phyloP scores from a whole-genome alignment of 805 yeast genomes.

The Cyberlindnera maritima region DNA sequence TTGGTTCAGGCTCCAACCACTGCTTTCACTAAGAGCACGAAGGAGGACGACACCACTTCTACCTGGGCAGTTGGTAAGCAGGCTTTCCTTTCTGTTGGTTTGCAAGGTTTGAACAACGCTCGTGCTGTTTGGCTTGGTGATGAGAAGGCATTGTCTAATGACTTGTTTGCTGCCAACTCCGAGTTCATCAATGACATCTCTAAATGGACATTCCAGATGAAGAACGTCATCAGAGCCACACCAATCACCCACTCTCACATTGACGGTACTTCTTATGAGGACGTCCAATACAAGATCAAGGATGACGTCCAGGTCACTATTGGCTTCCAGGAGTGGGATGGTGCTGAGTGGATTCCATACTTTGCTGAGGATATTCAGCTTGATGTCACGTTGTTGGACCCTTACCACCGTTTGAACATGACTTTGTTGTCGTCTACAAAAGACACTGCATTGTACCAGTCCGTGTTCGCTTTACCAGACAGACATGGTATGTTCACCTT shows the following conservation, averaged over 20 bases:
- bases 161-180: constrained; percentile 32
- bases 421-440: constrained; percentile 36
- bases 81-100: constrained; percentile 69
- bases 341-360: constrained; percentile 69
- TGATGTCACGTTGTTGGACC: constrained; percentile 88
- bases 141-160: constrained; percentile 46
- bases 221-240: constrained; percentile 56
- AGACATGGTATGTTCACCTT: constrained; percentile 97
- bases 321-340: constrained; percentile 47
- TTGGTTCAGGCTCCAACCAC: constrained; percentile 63
- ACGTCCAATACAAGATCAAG: constrained; percentile 62
- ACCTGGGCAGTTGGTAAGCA: constrained; percentile 80
- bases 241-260: constrained; percentile 53
- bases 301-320: constrained; percentile 62
- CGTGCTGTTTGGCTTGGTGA: constrained; percentile 84
- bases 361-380: constrained; percentile 67
- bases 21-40: constrained; percentile 51
- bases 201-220: constrained; percentile 74
- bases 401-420: constrained; percentile 82
- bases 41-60: constrained; percentile 43
- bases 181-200: constrained; percentile 43
- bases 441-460: constrained; percentile 43
- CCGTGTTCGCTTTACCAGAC: constrained; percentile 75
- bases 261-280: constrained; percentile 40
- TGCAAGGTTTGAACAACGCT: constrained; percentile 78